Percentiles rank a stretch among this genome's conserved stretches.
These are phyloP conservation scores for Pulveroboletus ridleyi DNA, from an alignment of 1,284 basidiomycete species.

Conservation along the genomic window DNA sequence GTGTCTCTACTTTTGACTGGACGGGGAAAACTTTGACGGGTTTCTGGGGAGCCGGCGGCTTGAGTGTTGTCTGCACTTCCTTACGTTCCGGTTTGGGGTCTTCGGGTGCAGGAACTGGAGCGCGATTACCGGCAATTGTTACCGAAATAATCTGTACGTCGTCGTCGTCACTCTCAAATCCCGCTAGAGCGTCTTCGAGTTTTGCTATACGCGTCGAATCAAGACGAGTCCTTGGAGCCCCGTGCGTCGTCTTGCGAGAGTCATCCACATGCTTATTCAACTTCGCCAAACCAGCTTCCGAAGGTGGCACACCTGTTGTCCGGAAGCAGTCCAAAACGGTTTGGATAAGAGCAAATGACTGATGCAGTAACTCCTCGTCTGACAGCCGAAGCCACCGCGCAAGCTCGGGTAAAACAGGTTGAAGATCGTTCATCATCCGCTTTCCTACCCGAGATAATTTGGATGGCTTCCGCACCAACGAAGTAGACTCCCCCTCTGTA, in stretches of 20 bases:
- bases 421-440: slow-evolving; percentile 80
- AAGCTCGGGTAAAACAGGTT: slow-evolving; percentile 80
- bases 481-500: slow-evolving; percentile 32
- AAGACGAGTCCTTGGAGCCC: slow-evolving; percentile 55
- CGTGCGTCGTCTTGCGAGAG: slow-evolving; percentile 53
- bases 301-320: slow-evolving; percentile 58
- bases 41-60: slow-evolving; percentile 23
- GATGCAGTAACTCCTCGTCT: slow-evolving; percentile 88
- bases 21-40: slow-evolving; percentile 36
- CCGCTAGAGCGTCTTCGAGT: slow-evolving; percentile 62
- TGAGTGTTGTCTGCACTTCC: slow-evolving; percentile 32
- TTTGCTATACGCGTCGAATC: slow-evolving; percentile 60
- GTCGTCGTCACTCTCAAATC: slow-evolving; percentile 61
- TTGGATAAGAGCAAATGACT: slow-evolving; percentile 84
- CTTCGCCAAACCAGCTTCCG: slow-evolving; percentile 55
- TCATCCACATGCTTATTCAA: slow-evolving; percentile 66
- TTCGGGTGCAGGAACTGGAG: slow-evolving; percentile 18
- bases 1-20: slow-evolving; percentile 40
- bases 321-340: slow-evolving; percentile 77
- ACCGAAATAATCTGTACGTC: slow-evolving; percentile 49
- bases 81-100: slow-evolving; percentile 30
- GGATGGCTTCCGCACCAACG: slow-evolving; percentile 37
- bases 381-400: slow-evolving; percentile 90
- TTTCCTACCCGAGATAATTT: slow-evolving; percentile 59
- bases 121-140: slow-evolving; percentile 24